phyloP scores from a whole-genome alignment of 1,139 yeast species.

The Yamadazyma pseudoaaseri region DNA sequence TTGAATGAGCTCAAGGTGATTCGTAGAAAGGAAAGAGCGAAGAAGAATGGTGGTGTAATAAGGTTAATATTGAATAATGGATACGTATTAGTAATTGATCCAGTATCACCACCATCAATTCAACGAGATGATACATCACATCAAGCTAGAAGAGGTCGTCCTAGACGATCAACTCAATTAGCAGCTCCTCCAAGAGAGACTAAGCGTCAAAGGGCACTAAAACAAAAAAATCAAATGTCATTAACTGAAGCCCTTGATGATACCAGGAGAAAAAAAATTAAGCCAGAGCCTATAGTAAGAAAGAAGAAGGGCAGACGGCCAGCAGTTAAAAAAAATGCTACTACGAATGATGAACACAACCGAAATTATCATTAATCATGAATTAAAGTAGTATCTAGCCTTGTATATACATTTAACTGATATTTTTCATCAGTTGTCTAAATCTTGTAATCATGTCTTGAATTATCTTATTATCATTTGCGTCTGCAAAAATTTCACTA shows the following conservation, averaged over 20 bases:
- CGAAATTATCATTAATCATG: no score
- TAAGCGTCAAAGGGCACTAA: no score
- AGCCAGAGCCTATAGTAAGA: not conserved
- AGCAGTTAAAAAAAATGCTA: no score
- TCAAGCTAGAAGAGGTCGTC: no score
- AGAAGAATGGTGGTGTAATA: conserved; percentile 24
- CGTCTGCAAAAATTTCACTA: not conserved
- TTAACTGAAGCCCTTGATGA: no score
- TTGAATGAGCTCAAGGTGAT: conserved; percentile 17
- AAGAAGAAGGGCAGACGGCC: not conserved
- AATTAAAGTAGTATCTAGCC: no score
- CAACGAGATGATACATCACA: not conserved
- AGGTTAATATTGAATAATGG: conserved; percentile 30
- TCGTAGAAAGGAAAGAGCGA: conserved; percentile 20
- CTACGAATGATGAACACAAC: no score
- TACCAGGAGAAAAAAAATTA: not conserved
- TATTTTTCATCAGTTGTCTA: no score
- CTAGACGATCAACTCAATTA: no score
- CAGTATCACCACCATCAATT: conserved; percentile 24
- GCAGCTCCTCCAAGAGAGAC: no score
- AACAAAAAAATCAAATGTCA: no score
- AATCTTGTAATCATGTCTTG: not conserved
- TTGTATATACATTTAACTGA: no score
- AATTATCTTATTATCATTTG: not conserved
- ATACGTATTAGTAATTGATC: conserved; percentile 28